Percentiles rank a stretch among this genome's conserved stretches.
These are phyloP conservation scores for Talaromyces sp. DNA, from an alignment of 2,329 filamentous ascomycete genomes.

Conservation along the genomic window DNA sequence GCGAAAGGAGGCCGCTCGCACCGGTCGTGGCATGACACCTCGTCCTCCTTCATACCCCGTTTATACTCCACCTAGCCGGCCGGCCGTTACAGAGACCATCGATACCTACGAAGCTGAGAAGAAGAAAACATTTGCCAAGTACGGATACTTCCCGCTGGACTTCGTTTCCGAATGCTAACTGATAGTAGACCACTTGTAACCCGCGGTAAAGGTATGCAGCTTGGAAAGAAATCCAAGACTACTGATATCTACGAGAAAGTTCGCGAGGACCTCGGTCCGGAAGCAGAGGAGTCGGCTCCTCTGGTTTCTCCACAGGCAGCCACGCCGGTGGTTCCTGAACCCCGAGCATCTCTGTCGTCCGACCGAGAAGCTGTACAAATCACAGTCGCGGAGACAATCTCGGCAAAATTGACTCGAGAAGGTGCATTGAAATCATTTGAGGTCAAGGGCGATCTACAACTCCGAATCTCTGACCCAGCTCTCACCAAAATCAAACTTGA, in stretches of 20 bases:
- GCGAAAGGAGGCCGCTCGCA: slow-evolving; percentile 87
- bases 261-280: slow-evolving; percentile 80
- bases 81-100: slow-evolving; percentile 73
- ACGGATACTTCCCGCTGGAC: slow-evolving; percentile 26
- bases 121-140: slow-evolving; percentile 85
- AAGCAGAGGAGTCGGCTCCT: slow-evolving; percentile 67
- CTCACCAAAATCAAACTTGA: slow-evolving; percentile 89
- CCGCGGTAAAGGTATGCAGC: slow-evolving; percentile 96
- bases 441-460: slow-evolving; percentile 85
- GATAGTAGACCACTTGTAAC: slow-evolving; percentile 53
- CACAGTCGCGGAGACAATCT: slow-evolving; percentile 83
- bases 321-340: slow-evolving; percentile 46
- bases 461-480: slow-evolving; percentile 81
- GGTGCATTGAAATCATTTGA: slow-evolving; percentile 80
- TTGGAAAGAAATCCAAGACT: slow-evolving; percentile 97
- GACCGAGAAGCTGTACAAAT: slow-evolving; percentile 85
- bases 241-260: slow-evolving; percentile 97
- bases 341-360: slow-evolving; percentile 60
- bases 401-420: slow-evolving; percentile 81
- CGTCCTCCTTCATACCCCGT: slow-evolving; percentile 80
- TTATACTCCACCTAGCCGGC: slow-evolving; percentile 74
- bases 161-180: slow-evolving; percentile 27
- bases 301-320: slow-evolving; percentile 58
- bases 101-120: slow-evolving; percentile 96
- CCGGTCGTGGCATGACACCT: slow-evolving; percentile 60